Percentiles rank a stretch among this genome's conserved stretches.
phyloP scores from a whole-genome alignment of 2,329 filamentous ascomycete genomes.

The Penicillium verrucosum region DNA sequence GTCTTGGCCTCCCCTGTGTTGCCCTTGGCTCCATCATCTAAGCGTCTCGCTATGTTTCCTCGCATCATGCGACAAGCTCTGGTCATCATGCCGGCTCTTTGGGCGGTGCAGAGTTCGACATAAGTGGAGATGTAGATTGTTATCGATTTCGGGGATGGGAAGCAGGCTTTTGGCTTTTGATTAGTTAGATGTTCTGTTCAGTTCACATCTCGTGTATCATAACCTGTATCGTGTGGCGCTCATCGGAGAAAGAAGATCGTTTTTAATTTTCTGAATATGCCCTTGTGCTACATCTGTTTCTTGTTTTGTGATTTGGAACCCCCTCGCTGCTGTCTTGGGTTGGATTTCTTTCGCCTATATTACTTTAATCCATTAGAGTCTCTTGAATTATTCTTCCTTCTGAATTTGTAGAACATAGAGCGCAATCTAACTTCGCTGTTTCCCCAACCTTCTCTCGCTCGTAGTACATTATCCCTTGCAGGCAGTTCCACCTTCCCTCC shows the following conservation, averaged over 20 bases:
- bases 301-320: conserved; percentile 9
- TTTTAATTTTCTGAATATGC: conserved; percentile 7
- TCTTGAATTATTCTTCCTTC: neutral
- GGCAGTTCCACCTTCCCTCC: neutral
- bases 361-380: conserved; percentile 18
- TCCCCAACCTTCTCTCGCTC: fast-evolving
- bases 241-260: conserved; percentile 33
- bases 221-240: conserved; percentile 28
- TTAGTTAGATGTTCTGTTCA: conserved; percentile 22
- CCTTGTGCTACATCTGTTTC: neutral
- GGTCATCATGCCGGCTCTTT: conserved; percentile 1
- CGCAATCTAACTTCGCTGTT: fast-evolving
- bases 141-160: conserved; percentile 20
- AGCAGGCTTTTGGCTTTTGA: conserved; percentile 11
- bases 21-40: conserved; percentile 40
- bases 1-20: conserved; percentile 38
- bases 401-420: fast-evolving
- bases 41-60: conserved; percentile 18
- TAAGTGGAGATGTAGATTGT: conserved; percentile 10
- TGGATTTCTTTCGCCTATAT: conserved; percentile 16
- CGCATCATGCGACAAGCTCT: conserved; percentile 14
- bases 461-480: neutral
- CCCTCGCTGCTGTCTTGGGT: conserved; percentile 14
- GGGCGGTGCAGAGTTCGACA: neutral
- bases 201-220: conserved; percentile 26